These are phyloP conservation scores for Dionaea muscipula DNA, from an alignment of 179 eudicot genomes.

Conservation along the genomic window DNA sequence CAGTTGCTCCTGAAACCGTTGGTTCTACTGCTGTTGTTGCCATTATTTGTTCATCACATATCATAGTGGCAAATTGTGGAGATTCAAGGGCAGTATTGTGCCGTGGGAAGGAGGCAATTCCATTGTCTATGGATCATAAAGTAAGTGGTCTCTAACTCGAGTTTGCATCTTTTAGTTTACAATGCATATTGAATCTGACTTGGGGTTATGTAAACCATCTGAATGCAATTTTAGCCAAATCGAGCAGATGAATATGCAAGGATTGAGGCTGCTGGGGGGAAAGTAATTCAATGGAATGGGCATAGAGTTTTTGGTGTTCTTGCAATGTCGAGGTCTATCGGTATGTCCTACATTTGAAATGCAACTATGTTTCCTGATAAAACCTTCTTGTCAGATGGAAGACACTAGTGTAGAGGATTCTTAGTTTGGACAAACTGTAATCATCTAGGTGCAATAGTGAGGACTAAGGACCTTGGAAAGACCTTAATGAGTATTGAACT, in stretches of 20 bases:
- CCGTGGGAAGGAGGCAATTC: conserved; percentile 48
- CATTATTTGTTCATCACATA: conserved; percentile 41
- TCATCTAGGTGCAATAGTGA: too few species aligned
- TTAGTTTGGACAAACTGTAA: too few species aligned
- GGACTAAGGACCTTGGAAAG: too few species aligned
- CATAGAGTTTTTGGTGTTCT: conserved; percentile 53
- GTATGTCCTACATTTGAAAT: conserved; percentile 13
- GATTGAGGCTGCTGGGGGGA: conserved; percentile 44
- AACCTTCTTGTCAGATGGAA: neutral
- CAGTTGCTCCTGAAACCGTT: conserved; percentile 47
- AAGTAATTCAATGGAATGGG: conserved; percentile 49
- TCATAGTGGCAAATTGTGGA: conserved; percentile 52
- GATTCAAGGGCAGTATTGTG: conserved; percentile 53
- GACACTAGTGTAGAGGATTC: too few species aligned
- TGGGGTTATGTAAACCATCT: neutral
- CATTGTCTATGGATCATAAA: conserved; percentile 48
- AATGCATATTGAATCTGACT: neutral
- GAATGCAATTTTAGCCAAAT: conserved; percentile 23
- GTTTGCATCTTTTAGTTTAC: neutral
- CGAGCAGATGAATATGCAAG: conserved; percentile 50
- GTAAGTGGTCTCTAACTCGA: conserved; percentile 14
- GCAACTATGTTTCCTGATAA: neutral
- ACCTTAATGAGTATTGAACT: too few species aligned
- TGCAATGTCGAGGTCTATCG: conserved; percentile 50
- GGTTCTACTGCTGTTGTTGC: conserved; percentile 56